phyloP scores from a whole-genome alignment of 345 rosid genomes.

The Mallotus nudiflorus region DNA sequence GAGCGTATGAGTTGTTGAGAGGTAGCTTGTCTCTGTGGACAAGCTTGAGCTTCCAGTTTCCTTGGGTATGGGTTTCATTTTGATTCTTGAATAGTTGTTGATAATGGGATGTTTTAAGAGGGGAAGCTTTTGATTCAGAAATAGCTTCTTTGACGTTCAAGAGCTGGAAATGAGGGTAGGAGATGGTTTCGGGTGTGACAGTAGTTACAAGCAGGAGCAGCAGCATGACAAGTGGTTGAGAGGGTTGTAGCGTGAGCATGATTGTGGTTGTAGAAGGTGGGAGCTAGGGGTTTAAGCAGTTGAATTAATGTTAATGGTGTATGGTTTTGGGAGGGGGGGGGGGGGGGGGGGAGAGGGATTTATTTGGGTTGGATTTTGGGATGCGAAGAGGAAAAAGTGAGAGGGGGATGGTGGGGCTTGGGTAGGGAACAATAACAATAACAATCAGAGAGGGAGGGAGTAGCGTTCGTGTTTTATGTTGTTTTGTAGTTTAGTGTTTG shows the following conservation, averaged over 20 bases:
- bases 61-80: constrained; percentile 1
- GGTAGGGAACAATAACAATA: constrained; percentile 37
- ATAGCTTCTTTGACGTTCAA: constrained; percentile 45
- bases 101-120: constrained; percentile 34
- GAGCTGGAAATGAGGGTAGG: constrained; percentile 51
- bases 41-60: constrained; percentile 46
- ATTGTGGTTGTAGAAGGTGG: constrained; percentile 5
- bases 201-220: constrained; percentile 2
- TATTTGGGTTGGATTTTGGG: constrained; percentile 26
- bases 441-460: too few species aligned
- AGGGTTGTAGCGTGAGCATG: constrained; percentile 32
- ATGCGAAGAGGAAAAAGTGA: background rate
- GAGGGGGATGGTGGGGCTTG: constrained; percentile 8
- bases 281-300: background rate
- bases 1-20: constrained; percentile 32
- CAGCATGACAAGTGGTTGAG: constrained; percentile 14
- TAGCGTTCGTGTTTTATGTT: constrained; percentile 7
- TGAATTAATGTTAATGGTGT: background rate
- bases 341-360: constrained; percentile 17
- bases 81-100: constrained; percentile 28
- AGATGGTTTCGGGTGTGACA: background rate
- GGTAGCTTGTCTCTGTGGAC: constrained; percentile 64
- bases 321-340: constrained; percentile 1
- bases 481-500: constrained; percentile 19
- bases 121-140: constrained; percentile 26